These are phyloP conservation scores for Cubamyces lactineus DNA, from an alignment of 768 basidiomycete genomes.

Conservation along the genomic window DNA sequence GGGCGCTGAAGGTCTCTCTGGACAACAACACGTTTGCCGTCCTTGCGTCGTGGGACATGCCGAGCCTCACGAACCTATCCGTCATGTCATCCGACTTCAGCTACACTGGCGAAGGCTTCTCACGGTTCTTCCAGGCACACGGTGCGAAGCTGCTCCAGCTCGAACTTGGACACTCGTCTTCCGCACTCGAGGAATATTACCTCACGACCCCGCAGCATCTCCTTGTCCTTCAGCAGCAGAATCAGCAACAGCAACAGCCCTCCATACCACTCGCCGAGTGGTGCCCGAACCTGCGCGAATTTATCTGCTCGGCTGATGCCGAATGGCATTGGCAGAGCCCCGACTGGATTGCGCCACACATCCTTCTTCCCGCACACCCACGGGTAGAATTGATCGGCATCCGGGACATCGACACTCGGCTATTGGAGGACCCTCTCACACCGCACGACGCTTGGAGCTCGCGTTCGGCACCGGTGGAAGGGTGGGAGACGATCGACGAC, in stretches of 20 bases:
- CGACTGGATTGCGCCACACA: constrained; percentile 81
- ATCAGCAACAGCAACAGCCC: constrained; percentile 22
- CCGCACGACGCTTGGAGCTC: constrained; percentile 12
- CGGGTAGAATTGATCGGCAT: constrained; percentile 69
- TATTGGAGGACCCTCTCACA: constrained; percentile 45
- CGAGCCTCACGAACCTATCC: constrained; percentile 61
- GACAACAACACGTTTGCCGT: constrained; percentile 73
- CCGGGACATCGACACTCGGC: constrained; percentile 67
- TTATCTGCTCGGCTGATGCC: constrained; percentile 76
- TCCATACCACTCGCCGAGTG: constrained; percentile 60
- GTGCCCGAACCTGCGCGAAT: constrained; percentile 70
- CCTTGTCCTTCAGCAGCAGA: constrained; percentile 25
- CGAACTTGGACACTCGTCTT: constrained; percentile 73
- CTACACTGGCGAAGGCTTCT: constrained; percentile 68
- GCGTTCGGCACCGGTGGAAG: background rate
- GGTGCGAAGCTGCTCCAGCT: constrained; percentile 64
- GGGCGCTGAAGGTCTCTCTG: constrained; percentile 68
- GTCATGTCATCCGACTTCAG: constrained; percentile 73
- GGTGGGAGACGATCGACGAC: constrained; percentile 3
- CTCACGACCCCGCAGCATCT: constrained; percentile 47
- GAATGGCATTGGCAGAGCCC: constrained; percentile 83
- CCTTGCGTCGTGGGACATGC: constrained; percentile 70
- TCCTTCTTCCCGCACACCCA: constrained; percentile 67
- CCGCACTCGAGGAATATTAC: constrained; percentile 69
- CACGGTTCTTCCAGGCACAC: constrained; percentile 66